Evolutionary conservation across 2,329 filamentous ascomycete genomes (phyloP), one percentile per base, ranked within the genome.

Genomic region (Tolypocladium tropicale): DNA sequence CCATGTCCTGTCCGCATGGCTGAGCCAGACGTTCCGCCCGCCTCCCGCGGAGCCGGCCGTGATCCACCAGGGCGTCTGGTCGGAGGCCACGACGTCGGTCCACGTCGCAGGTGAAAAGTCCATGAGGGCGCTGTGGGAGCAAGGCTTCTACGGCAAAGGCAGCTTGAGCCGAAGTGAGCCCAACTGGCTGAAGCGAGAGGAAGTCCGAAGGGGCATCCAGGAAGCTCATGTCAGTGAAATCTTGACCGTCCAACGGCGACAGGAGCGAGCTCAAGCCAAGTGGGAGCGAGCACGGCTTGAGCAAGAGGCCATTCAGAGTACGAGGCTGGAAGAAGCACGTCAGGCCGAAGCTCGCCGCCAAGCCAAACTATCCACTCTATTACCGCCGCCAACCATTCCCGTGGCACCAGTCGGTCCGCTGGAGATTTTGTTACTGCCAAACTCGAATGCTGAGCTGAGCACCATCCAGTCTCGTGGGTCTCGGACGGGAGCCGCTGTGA

Each of bases 121-220:
- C 4, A 86, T 95, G 59, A 80, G 88, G 55, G 90, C 86, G 1
- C 73, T 99, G 28, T 99, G 95, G 94, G 89, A 96, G 71, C 90
- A 95, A 74, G 94, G 94, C 6, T 99, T 99, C 73, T 99, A 93
- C 71, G 95, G 95, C 52, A 96, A 96, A 71, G 94, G 94, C 49
- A 93, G 78, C 63, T 76, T 97, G 57, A 96, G 92, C 74, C 84
- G 95, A 64, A 96, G 92, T 76, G 93, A 99, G 70, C 93, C 93
- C 3, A 94, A 85, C 63, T 99, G 94, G 94, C 72, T 96, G 53
- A 88, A 89, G 61, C 80, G 88, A 60, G 90, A 96, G 71, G 87
- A 89, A 70, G 84, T 86, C 32, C 81, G 86, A 53, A 79, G 79
- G 57, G 88, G 88, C 12, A 71, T 85, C 18, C 74, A 84, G 30